A percentile compares a stretch with the other conserved stretches of the same genome.
These are phyloP conservation scores for Diaporthe amygdali DNA, from an alignment of 2,329 filamentous ascomycete genomes.

Conservation along the genomic window DNA sequence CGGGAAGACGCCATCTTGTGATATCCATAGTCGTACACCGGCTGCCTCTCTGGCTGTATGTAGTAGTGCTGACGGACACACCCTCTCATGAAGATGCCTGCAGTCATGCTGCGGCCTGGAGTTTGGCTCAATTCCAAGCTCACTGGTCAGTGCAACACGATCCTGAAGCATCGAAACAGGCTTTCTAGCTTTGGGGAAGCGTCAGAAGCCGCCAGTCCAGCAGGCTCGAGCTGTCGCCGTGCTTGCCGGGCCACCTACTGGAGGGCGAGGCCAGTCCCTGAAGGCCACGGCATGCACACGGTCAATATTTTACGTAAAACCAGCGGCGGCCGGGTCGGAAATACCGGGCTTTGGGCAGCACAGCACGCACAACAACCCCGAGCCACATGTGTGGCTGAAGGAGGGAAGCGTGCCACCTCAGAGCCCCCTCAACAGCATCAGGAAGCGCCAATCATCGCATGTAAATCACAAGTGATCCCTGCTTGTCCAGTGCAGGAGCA, in stretches of 20 bases:
- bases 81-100: not conserved
- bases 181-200: not conserved
- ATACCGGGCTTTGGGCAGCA: not conserved
- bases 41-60: not conserved
- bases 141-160: not conserved
- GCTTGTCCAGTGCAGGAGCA: not conserved
- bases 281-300: not conserved
- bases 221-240: not conserved
- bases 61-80: constrained; percentile 8
- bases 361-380: not conserved
- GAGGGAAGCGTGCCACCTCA: not conserved
- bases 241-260: constrained; percentile 7
- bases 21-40: not conserved
- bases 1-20: not conserved
- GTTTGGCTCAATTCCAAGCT: not conserved
- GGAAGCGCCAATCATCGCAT: not conserved
- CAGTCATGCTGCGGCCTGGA: not conserved
- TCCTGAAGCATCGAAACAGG: not conserved
- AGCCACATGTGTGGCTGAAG: constrained; percentile 4
- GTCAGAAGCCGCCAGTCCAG: not conserved
- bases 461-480: not conserved
- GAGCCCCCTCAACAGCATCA: not conserved
- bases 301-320: constrained; percentile 16
- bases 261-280: constrained; percentile 2
- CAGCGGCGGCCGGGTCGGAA: not conserved